Conservation (phyloP, 352 stramenopile species). For the Pythium apleroticum region DNA sequence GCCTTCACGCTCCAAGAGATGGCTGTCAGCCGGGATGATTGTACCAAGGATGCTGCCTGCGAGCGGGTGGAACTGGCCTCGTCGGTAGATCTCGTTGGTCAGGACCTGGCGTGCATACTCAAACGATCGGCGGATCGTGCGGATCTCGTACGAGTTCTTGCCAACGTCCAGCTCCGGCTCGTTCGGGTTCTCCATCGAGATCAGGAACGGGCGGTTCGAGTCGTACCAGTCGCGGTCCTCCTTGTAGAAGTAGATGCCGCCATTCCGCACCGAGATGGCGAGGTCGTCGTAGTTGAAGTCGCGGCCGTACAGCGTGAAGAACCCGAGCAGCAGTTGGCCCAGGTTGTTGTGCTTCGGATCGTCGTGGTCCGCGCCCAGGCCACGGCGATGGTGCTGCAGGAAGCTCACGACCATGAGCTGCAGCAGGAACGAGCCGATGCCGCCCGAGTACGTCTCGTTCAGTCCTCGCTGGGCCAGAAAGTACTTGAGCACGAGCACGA, state of each 20-base stretch:
- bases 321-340: constrained; percentile 91
- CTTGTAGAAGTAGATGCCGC: constrained; percentile 93
- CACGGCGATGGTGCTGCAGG: constrained; percentile 87
- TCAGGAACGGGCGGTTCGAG: constrained; percentile 72
- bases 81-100: constrained; percentile 67
- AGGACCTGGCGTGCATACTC: constrained; percentile 80
- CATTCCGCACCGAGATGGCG: constrained; percentile 91
- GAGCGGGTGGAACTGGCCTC: constrained; percentile 62
- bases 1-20: constrained; percentile 56
- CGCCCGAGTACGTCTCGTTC: constrained; percentile 95
- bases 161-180: constrained; percentile 91
- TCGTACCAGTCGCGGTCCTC: constrained; percentile 73
- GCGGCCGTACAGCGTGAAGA: constrained; percentile 94
- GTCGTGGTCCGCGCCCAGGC: constrained; percentile 47
- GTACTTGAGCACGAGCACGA: constrained; percentile 96
- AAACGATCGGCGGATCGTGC: constrained; percentile 90
- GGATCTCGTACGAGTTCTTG: constrained; percentile 92
- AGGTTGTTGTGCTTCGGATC: constrained; percentile 88
- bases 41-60: constrained; percentile 70
- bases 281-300: constrained; percentile 94
- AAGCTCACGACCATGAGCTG: constrained; percentile 96
- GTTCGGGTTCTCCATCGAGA: constrained; percentile 95
- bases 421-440: constrained; percentile 92
- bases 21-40: constrained; percentile 70
- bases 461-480: constrained; percentile 92